These are phyloP conservation scores for Abrus precatorius DNA, from an alignment of 306 rosid species.

Conservation along the genomic window DNA sequence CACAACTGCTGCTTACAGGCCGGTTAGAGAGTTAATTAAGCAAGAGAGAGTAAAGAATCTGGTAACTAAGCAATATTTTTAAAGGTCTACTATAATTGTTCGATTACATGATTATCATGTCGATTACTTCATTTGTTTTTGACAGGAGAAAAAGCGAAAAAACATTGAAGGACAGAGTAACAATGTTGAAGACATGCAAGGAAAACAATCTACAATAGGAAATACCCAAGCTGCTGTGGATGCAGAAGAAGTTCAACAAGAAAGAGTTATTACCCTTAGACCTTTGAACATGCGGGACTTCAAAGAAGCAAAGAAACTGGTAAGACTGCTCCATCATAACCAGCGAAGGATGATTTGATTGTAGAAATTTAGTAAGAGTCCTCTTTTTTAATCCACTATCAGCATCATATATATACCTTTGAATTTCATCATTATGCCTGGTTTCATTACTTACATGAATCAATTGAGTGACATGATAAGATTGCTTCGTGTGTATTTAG, in stretches of 20 bases:
- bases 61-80: constrained; percentile 53
- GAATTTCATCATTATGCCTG: neutral
- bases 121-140: neutral
- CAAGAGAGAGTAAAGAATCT: constrained; percentile 73
- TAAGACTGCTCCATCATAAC: constrained; percentile 29
- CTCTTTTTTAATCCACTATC: neutral
- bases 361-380: neutral
- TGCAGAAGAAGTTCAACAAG: constrained; percentile 51
- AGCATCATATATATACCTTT: neutral
- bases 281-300: constrained; percentile 86
- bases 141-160: constrained; percentile 68
- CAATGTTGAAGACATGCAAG: constrained; percentile 31
- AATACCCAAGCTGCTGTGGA: constrained; percentile 44
- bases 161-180: constrained; percentile 44
- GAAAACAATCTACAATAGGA: neutral
- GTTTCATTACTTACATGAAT: neutral
- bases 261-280: constrained; percentile 76
- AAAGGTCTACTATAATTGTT: neutral
- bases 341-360: neutral
- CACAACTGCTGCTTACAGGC: constrained; percentile 92
- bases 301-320: constrained; percentile 79
- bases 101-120: constrained; percentile 1
- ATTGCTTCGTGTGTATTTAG: constrained; percentile 4
- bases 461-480: constrained; percentile 4
- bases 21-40: constrained; percentile 84